These are phyloP conservation scores for Colletotrichum somersetense DNA, from an alignment of 2,329 filamentous ascomycete genomes.

Conservation along the genomic window DNA sequence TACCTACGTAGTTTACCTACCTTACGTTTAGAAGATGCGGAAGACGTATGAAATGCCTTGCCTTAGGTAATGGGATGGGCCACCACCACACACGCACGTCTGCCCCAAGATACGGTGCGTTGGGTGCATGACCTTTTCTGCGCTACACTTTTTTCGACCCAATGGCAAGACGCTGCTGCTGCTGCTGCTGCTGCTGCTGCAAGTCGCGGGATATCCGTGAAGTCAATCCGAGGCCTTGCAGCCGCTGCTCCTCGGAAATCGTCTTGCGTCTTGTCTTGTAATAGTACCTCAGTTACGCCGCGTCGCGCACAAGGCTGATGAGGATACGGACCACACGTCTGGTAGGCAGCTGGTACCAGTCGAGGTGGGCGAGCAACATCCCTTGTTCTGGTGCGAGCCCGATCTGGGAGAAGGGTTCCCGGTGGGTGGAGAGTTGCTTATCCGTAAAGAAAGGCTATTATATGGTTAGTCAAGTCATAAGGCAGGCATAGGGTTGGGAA, in stretches of 20 bases:
- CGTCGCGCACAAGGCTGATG: slow-evolving; percentile 17
- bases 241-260: not conserved
- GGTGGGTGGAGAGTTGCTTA: slow-evolving; percentile 20
- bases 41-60: slow-evolving; percentile 8
- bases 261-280: not conserved
- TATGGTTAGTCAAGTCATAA: not conserved
- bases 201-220: not conserved
- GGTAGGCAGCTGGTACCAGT: slow-evolving; percentile 10
- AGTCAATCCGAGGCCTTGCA: not conserved
- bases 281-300: not conserved
- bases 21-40: not conserved
- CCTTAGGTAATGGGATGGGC: slow-evolving; percentile 20
- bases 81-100: not conserved
- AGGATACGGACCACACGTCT: not conserved
- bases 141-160: not conserved
- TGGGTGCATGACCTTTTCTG: slow-evolving; percentile 2
- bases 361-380: slow-evolving; percentile 13
- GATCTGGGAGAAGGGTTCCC: slow-evolving; percentile 2
- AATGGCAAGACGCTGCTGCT: not conserved
- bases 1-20: not conserved
- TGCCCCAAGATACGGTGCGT: slow-evolving; percentile 7
- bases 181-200: not conserved
- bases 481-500: slow-evolving; percentile 15
- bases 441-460: slow-evolving; percentile 15
- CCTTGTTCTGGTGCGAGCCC: slow-evolving; percentile 26